A percentile compares a stretch with the other conserved stretches of the same genome.
Conservation (phyloP, 805 yeast species). For the Naumovozyma baii region DNA sequence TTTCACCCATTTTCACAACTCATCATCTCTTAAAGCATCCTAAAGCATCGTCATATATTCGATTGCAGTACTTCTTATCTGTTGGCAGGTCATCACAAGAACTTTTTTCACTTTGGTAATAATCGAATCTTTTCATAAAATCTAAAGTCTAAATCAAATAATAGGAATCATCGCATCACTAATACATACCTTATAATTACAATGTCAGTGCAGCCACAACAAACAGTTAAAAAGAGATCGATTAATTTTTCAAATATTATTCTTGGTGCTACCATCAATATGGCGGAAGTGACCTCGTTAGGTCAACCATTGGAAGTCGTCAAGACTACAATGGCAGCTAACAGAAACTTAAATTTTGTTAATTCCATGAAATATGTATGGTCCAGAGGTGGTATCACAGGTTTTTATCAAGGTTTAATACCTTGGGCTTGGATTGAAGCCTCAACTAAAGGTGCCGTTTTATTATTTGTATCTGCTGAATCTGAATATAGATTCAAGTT, state of each 20-base stretch:
- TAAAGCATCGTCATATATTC: too few relatives aligned
- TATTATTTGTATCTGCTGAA: conserved; percentile 85
- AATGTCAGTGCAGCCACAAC: conserved; percentile 1
- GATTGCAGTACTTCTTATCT: too few relatives aligned
- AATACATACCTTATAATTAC: too few relatives aligned
- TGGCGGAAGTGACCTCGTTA: conserved; percentile 86
- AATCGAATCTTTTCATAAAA: too few relatives aligned
- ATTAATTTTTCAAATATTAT: conserved; percentile 81
- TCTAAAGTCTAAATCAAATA: too few relatives aligned
- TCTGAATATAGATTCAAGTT: conserved; percentile 68
- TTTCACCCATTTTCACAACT: too few relatives aligned
- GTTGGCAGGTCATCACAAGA: too few relatives aligned
- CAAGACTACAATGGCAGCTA: conserved; percentile 98
- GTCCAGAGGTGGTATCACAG: conserved; percentile 86
- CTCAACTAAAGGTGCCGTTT: conserved; percentile 95
- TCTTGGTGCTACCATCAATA: conserved; percentile 85
- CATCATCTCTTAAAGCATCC: too few relatives aligned
- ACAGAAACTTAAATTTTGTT: conserved; percentile 58
- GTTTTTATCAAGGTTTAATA: conserved; percentile 93
- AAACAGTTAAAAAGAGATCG: conserved; percentile 62
- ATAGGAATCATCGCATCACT: too few relatives aligned
- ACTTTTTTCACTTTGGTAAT: too few relatives aligned
- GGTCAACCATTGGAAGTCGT: conserved; percentile 96
- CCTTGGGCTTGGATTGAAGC: conserved; percentile 99
- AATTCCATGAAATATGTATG: conserved; percentile 69